A percentile compares a stretch with the other conserved stretches of the same genome.
phyloP scores from a whole-genome alignment of 139 green algal genomes.

The Coelastrella sp. region DNA sequence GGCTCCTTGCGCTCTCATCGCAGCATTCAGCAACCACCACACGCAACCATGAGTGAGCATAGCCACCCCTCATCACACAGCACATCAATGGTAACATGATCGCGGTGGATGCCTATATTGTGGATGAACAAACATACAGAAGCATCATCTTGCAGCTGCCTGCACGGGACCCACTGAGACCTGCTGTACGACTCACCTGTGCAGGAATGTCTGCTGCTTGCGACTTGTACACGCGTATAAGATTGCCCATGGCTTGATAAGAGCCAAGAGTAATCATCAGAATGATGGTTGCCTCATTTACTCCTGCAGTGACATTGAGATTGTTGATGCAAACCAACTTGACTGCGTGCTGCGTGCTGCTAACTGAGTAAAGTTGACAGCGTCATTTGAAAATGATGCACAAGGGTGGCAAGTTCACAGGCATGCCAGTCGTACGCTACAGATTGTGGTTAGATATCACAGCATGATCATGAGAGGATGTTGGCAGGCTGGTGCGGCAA shows the following conservation, averaged over 20 bases:
- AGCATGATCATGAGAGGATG: not conserved
- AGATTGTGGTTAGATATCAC: no score
- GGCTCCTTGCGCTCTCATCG: not conserved
- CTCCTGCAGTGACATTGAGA: constrained; percentile 1
- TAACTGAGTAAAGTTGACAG: no score
- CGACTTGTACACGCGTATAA: constrained; percentile 11
- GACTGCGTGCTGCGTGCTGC: no score
- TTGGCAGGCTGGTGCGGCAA: not conserved
- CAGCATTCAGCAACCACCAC: not conserved
- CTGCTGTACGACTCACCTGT: not conserved
- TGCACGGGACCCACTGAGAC: no score
- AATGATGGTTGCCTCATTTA: constrained; percentile 47
- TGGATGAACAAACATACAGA: no score
- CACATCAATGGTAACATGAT: no score
- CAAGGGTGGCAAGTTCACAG: no score
- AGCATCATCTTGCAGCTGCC: no score
- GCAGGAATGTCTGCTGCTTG: not conserved
- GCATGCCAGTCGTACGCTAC: no score
- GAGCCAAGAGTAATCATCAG: constrained; percentile 42
- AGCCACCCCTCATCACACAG: no score
- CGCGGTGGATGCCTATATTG: no score
- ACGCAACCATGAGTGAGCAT: not conserved
- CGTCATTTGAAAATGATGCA: no score
- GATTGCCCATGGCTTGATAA: constrained; percentile 41
- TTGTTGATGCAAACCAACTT: not conserved